A percentile compares a stretch with the other conserved stretches of the same genome.
Evolutionary conservation across 2,329 filamentous ascomycete genomes (phyloP).

Genomic region (Fusarium sp.): DNA sequence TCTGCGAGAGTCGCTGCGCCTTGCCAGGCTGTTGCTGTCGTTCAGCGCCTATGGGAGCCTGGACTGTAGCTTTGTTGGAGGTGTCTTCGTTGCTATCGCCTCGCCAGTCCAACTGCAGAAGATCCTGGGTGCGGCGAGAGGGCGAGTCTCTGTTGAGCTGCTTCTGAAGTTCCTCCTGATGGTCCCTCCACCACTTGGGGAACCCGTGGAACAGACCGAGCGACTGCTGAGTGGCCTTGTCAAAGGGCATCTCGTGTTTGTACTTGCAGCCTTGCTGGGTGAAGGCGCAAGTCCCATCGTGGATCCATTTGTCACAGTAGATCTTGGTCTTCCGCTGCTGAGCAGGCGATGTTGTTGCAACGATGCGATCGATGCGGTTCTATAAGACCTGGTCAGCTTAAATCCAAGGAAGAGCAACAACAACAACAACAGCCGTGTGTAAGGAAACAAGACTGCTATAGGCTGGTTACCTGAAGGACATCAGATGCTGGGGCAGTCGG

Average conservation of each 20-base stretch:
- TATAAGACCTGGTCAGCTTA: conserved; percentile 29
- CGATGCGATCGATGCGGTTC: conserved; percentile 52
- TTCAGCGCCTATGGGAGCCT: conserved; percentile 35
- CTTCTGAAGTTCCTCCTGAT: conserved; percentile 58
- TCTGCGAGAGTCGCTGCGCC: conserved; percentile 8
- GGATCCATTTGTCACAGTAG: conserved; percentile 92
- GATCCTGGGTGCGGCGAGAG: conserved; percentile 1
- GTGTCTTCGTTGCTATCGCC: conserved; percentile 19
- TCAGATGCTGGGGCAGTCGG: conserved; percentile 43
- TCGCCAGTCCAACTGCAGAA: conserved; percentile 27
- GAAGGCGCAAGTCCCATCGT: conserved; percentile 85
- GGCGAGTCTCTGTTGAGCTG: conserved; percentile 19
- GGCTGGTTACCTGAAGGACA: conserved; percentile 49
- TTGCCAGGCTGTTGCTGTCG: conserved; percentile 18
- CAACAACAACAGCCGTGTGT: background rate
- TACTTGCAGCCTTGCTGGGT: conserved; percentile 87
- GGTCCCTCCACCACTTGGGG: conserved; percentile 70
- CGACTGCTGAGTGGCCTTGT: conserved; percentile 71
- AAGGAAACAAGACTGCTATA: background rate
- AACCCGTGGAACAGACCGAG: conserved; percentile 77
- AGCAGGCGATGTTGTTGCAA: conserved; percentile 49
- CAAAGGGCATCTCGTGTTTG: conserved; percentile 88
- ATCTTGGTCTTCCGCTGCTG: conserved; percentile 68
- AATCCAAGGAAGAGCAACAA: background rate
- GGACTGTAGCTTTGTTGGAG: background rate